These are phyloP conservation scores for Mycena leptocephala DNA, from an alignment of 768 basidiomycete genomes.

Conservation along the genomic window DNA sequence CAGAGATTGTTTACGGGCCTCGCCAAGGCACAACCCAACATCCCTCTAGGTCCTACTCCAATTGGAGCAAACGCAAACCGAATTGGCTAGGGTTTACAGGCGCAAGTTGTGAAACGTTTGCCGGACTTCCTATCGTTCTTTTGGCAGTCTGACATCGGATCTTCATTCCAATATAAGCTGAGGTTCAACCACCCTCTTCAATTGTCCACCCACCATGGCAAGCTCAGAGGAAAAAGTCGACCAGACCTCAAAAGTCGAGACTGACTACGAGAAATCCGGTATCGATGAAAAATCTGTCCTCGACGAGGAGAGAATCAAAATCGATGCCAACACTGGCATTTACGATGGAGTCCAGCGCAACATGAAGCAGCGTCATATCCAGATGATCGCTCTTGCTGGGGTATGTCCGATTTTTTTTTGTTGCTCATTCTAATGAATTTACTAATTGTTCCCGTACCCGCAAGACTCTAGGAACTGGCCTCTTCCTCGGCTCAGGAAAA, in stretches of 20 bases:
- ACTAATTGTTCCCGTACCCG: conserved; percentile 40
- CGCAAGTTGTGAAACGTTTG: too few species aligned
- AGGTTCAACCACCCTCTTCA: too few species aligned
- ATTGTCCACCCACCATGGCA: background rate
- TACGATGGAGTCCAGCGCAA: conserved; percentile 29
- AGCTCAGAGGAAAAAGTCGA: background rate
- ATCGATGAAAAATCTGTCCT: background rate
- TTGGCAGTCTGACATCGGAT: too few species aligned
- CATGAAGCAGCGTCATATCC: conserved; percentile 31
- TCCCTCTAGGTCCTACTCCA: too few species aligned
- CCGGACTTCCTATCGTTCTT: too few species aligned
- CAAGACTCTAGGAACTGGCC: conserved; percentile 67
- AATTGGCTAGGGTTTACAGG: too few species aligned
- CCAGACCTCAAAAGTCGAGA: background rate
- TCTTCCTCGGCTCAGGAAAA: conserved; percentile 70
- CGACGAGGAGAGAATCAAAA: conserved; percentile 9
- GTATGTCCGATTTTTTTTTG: background rate
- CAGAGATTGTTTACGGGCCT: too few species aligned
- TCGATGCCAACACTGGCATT: conserved; percentile 24
- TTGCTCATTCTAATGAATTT: background rate
- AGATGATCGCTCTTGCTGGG: conserved; percentile 34
- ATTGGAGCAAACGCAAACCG: too few species aligned
- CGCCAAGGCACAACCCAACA: too few species aligned
- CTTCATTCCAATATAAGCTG: too few species aligned
- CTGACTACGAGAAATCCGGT: background rate